Conservation (phyloP, 192 early-diverging fungal genomes). For the Jimgerdemannia lactiflua region DNA sequence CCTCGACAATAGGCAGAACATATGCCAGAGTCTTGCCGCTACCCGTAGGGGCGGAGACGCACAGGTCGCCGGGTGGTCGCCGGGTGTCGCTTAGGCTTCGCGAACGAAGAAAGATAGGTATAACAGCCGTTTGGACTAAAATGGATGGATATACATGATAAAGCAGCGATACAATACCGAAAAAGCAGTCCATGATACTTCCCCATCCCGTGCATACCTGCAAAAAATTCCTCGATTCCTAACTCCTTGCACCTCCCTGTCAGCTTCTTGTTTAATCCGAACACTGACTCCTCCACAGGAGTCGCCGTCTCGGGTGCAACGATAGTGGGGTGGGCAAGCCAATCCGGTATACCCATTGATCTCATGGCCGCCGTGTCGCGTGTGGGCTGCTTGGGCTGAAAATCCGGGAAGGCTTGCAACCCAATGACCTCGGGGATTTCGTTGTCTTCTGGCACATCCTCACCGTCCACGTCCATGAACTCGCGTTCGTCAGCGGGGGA, state of each 20-base stretch:
- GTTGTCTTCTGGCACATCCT: slow-evolving; percentile 17
- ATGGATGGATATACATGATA: background rate
- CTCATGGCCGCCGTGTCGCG: slow-evolving; percentile 41
- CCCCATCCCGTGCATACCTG: slow-evolving; percentile 31
- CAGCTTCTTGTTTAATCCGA: slow-evolving; percentile 65
- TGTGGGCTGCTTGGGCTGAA: slow-evolving; percentile 28
- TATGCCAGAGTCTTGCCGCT: slow-evolving; percentile 97
- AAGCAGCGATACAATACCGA: background rate
- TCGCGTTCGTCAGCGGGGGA: slow-evolving; percentile 24
- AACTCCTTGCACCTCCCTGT: slow-evolving; percentile 55
- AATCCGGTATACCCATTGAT: slow-evolving; percentile 80
- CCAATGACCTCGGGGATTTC: slow-evolving; percentile 6
- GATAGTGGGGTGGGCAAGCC: slow-evolving; percentile 80
- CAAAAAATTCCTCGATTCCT: slow-evolving; percentile 76
- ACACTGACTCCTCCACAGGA: slow-evolving; percentile 30
- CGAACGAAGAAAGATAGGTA: slow-evolving; percentile 74
- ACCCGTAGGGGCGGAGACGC: slow-evolving; percentile 94
- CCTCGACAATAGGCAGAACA: slow-evolving; percentile 89
- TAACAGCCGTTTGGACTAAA: slow-evolving; percentile 80
- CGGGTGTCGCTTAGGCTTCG: slow-evolving; percentile 62
- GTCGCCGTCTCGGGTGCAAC: slow-evolving; percentile 56
- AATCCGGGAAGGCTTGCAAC: slow-evolving; percentile 43
- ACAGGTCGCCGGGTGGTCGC: slow-evolving; percentile 83
- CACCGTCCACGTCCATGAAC: slow-evolving; percentile 16
- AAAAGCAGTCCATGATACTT: background rate